Evolutionary conservation across 2,329 filamentous ascomycete genomes (phyloP).

Genomic region (Cercospora sp.): DNA sequence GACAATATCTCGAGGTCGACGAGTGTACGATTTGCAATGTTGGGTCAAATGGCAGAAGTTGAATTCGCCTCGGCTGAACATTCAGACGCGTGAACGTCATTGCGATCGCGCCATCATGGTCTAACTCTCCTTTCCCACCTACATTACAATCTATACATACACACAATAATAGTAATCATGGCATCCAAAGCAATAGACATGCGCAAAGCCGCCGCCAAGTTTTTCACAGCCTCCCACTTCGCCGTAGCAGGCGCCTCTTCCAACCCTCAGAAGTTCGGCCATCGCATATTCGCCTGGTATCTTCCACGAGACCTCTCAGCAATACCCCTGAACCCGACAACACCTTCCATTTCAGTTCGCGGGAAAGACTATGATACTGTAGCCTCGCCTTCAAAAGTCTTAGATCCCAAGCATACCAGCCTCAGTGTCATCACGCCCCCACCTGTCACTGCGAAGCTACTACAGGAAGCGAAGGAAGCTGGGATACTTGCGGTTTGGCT

Average conservation of each 20-base stretch:
- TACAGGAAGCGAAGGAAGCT: constrained; percentile 73
- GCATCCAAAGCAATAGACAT: constrained; percentile 44
- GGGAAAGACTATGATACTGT: constrained; percentile 63
- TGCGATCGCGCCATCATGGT: not conserved
- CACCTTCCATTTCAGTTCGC: constrained; percentile 63
- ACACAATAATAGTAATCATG: not conserved
- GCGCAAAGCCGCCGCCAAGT: constrained; percentile 70
- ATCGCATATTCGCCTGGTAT: constrained; percentile 93
- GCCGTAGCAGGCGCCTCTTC: constrained; percentile 90
- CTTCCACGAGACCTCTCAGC: constrained; percentile 71
- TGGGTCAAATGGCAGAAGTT: not conserved
- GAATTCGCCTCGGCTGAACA: not conserved
- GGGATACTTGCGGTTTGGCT: constrained; percentile 79
- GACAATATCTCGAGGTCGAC: not conserved
- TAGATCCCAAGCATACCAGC: constrained; percentile 67
- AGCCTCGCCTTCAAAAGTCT: constrained; percentile 64
- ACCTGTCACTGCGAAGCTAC: constrained; percentile 67
- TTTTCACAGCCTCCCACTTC: constrained; percentile 78
- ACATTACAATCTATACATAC: not conserved
- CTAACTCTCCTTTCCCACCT: not conserved
- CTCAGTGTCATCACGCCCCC: constrained; percentile 89
- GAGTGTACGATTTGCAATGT: not conserved
- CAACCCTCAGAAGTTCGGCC: constrained; percentile 81
- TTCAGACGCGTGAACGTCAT: constrained; percentile 11
- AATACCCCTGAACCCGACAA: constrained; percentile 78